Evolutionary conservation across 768 basidiomycete genomes (phyloP), one percentile per base, ranked within the genome.

Genomic region (Stropharia rugosoannulata): DNA sequence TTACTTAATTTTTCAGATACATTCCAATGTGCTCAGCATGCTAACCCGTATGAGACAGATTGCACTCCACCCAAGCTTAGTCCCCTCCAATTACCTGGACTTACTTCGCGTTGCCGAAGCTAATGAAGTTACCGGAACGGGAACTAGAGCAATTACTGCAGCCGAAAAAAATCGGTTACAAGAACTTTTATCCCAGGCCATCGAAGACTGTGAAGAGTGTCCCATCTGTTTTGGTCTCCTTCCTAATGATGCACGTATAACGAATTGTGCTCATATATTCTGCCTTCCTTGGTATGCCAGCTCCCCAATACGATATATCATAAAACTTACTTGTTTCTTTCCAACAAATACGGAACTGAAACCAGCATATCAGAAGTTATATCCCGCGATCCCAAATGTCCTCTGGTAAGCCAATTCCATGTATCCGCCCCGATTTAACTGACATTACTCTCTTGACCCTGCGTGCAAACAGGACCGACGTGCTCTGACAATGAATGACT

Each of bases 31-130:
- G 12, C 69, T 93, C 37, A 86, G 87, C 58, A 84, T 94, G 80
- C 80, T 94, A n/a, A 93, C 91, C 7, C 87, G 93, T 15, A 75
- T 95, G 68, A 83, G 93, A 29, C 93, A 95, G 69, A 73, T 94
- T 16, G 87, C 81, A 15, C 80, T 93, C 22, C 90, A 95, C 64
- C 89, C 92, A 0, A 84, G 82, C 1, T 76, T 95, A 22, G 73
- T 93, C 47, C 93, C 93, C 4, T 59, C 72, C 7, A 77, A 84
- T 57, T 95, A 93, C 63, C 66, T 92, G 10, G 83, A 89, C 40
- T 78, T 87, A 57, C 76, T 93, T 43, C 73, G 73, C 36, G 62
- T 65, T n/a, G 69, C 64, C 16, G 75, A 76, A 16, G 70, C 66
- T 3, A 69, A 69, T 25, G 65, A 70, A n/a, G 72, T 70, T 1